phyloP scores from a whole-genome alignment of 371 early-diverging fungal species.

The Mortierella sp. region DNA sequence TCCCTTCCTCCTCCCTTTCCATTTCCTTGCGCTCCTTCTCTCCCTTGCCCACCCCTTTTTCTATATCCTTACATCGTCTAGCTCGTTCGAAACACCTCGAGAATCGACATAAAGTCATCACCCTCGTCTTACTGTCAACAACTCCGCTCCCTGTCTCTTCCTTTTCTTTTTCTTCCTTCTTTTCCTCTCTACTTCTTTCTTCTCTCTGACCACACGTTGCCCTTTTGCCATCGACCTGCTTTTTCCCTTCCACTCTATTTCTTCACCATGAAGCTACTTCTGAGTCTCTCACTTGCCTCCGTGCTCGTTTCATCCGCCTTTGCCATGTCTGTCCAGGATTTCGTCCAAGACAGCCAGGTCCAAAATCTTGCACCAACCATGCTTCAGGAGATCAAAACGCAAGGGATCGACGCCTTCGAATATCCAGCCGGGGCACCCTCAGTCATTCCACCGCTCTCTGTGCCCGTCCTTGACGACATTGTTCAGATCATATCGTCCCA shows the following conservation, averaged over 20 bases:
- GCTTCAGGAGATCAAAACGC: conserved; percentile 28
- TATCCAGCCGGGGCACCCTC: conserved; percentile 6
- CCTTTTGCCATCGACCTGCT: neutral
- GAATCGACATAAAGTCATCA: no score
- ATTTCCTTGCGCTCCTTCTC: no score
- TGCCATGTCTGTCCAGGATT: conserved; percentile 20
- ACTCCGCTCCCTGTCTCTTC: no score
- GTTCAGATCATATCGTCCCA: conserved; percentile 33
- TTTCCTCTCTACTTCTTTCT: neutral
- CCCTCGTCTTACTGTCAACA: no score
- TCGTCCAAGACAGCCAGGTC: conserved; percentile 21
- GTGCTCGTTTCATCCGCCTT: conserved; percentile 28
- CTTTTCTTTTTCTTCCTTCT: no score
- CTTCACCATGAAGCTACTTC: conserved; percentile 39
- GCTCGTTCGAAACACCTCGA: no score
- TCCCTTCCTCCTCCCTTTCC: no score
- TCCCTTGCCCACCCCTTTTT: no score
- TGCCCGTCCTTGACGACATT: conserved; percentile 38
- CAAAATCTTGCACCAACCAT: conserved; percentile 31
- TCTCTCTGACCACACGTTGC: neutral
- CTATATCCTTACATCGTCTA: no score
- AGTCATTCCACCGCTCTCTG: conserved; percentile 6
- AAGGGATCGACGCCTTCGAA: conserved; percentile 24
- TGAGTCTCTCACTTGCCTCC: conserved; percentile 37
- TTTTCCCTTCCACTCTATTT: neutral